A percentile compares a stretch with the other conserved stretches of the same genome.
Conservation (phyloP, 352 stramenopile species). For the Phytophthora rubi region DNA sequence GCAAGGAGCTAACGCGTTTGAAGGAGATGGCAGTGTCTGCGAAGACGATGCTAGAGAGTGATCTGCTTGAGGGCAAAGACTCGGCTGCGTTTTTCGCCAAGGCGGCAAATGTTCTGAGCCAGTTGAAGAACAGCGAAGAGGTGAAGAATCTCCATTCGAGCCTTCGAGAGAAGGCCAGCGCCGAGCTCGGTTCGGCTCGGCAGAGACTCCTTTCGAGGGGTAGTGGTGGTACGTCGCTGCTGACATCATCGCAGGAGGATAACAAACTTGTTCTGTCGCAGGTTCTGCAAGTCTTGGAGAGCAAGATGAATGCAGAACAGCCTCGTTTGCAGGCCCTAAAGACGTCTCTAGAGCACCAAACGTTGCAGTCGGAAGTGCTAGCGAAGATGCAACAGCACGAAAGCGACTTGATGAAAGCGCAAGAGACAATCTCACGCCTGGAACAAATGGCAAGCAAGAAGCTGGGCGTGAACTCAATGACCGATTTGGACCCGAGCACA, state of each 20-base stretch:
- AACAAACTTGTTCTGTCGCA: constrained; percentile 68
- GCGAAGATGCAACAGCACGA: constrained; percentile 67
- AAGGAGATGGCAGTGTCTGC: constrained; percentile 54
- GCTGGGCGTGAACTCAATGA: constrained; percentile 65
- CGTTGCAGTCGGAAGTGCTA: constrained; percentile 52
- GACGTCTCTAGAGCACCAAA: constrained; percentile 44
- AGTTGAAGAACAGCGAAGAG: constrained; percentile 69
- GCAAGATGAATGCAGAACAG: constrained; percentile 53
- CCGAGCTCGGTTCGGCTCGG: constrained; percentile 45
- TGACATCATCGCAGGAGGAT: constrained; percentile 30
- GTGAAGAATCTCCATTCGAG: constrained; percentile 56
- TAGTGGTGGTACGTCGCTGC: constrained; percentile 10
- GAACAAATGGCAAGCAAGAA: constrained; percentile 69
- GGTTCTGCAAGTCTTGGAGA: constrained; percentile 67
- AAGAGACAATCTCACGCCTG: constrained; percentile 59
- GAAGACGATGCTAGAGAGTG: constrained; percentile 68
- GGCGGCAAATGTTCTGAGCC: constrained; percentile 57
- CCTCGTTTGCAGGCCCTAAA: constrained; percentile 50
- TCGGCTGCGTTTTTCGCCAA: constrained; percentile 70
- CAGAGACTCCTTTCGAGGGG: constrained; percentile 23
- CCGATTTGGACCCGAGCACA: constrained; percentile 55
- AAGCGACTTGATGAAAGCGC: constrained; percentile 58
- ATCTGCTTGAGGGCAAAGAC: constrained; percentile 71
- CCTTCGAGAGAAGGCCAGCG: constrained; percentile 51
- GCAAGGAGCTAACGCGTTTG: constrained; percentile 63